Conservation (phyloP, 306 rosid species). For the Sicyos baderoa region DNA sequence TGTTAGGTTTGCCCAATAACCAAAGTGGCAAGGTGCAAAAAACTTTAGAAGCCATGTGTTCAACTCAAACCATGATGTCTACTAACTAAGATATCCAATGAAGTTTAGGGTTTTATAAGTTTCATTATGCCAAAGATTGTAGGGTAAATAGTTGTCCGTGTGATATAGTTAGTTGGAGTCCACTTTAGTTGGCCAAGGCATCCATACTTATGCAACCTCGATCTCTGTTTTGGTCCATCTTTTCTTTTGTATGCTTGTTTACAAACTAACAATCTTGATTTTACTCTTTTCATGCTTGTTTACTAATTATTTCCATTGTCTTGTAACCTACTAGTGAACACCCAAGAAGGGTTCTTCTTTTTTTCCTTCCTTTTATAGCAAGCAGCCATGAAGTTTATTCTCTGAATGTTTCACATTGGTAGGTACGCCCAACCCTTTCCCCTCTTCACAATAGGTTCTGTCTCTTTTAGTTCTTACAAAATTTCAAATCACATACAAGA, state of each 20-base stretch:
- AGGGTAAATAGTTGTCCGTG: neutral
- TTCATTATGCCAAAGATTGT: neutral
- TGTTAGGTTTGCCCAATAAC: neutral
- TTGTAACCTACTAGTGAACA: neutral
- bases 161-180: neutral
- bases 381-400: neutral
- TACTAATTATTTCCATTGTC: neutral
- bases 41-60: neutral
- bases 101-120: too few species aligned
- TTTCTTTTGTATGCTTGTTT: too few species aligned
- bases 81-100: neutral
- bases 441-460: neutral
- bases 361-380: neutral
- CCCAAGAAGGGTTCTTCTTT: neutral
- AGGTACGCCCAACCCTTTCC: neutral
- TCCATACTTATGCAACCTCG: neutral
- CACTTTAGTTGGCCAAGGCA: neutral
- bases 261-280: neutral
- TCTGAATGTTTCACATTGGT: neutral
- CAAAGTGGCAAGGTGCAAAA: neutral
- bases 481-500: neutral
- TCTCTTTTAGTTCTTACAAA: neutral
- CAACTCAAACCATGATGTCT: neutral
- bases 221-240: neutral
- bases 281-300: neutral